phyloP scores from a whole-genome alignment of 2,329 filamentous ascomycete genomes.

The Fusarium guadeloupense region DNA sequence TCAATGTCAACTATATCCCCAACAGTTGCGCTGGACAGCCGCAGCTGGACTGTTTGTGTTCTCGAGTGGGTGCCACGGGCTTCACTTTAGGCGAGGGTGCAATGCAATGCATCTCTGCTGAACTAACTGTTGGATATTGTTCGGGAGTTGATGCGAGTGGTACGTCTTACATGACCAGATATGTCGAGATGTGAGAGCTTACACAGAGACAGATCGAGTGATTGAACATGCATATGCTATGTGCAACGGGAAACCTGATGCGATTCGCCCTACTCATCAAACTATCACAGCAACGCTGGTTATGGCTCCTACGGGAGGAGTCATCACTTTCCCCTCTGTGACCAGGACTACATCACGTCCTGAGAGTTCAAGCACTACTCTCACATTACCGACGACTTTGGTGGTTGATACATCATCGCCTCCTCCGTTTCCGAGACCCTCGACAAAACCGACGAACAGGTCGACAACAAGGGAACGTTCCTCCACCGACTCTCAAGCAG shows the following conservation, averaged over 20 bases:
- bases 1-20: slow-evolving; percentile 66
- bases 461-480: slow-evolving; percentile 7
- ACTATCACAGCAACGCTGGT: slow-evolving; percentile 67
- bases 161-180: slow-evolving; percentile 34
- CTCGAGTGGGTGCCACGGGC: slow-evolving; percentile 64
- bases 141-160: slow-evolving; percentile 52
- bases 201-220: slow-evolving; percentile 47
- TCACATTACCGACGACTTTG: slow-evolving; percentile 42
- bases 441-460: slow-evolving; percentile 13
- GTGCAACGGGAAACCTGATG: slow-evolving; percentile 61
- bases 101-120: slow-evolving; percentile 71
- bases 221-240: slow-evolving; percentile 65
- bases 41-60: slow-evolving; percentile 72
- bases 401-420: slow-evolving; percentile 42
- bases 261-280: slow-evolving; percentile 65
- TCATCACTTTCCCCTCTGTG: slow-evolving; percentile 44
- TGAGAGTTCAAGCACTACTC: slow-evolving; percentile 22
- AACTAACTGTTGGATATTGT: slow-evolving; percentile 62
- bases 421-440: slow-evolving; percentile 28
- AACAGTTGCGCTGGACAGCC: slow-evolving; percentile 59
- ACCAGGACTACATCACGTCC: slow-evolving; percentile 13
- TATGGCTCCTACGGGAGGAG: slow-evolving; percentile 43
- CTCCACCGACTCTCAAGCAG: not conserved
- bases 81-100: slow-evolving; percentile 78
- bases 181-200: slow-evolving; percentile 6